Evolutionary conservation across 1,139 yeast genomes (phyloP), one percentile per base, ranked within the genome.

Genomic region (Lodderomyces theae): DNA sequence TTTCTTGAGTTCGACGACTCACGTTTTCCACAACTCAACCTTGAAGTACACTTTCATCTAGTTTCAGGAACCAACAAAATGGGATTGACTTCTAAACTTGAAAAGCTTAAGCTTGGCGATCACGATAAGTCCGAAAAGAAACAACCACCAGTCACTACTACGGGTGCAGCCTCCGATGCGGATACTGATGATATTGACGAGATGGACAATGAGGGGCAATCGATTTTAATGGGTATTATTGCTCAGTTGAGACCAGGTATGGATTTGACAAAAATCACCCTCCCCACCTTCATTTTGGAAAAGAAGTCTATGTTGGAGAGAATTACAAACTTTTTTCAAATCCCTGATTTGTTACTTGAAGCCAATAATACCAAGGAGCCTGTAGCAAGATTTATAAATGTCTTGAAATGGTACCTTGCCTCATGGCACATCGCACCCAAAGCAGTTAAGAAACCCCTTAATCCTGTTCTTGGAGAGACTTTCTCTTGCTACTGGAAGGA

Each of bases 381-480:
- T 1, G 56, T 83, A 24, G 68, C 78, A 43, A 73, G 98, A 47
- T 90, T 92, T 54, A 59, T 87, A 7, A 64, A 77, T 36, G 81
- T 92, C 8, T 80, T 86, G 33, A 80, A 82, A 53, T 92, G 96
- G 96, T 92, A 90, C 58, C 71, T 92, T 58, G 80, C 96, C 2
- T 89, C 95, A 37, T 92, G 97, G 97, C 97, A 92, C 57, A 90
- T 92, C 57, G 94, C 97, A 1, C 98, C 98, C 18, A 92, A 90
- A 58, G 98, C 97, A 1, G 98, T 92, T 10, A 92, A 94, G 61
- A 92, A 92, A 63, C 98, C 98, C 0, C 71, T 92, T 53, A 92
- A 92, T 55, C 98, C 98, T 1, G 89, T 94, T 5, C 63, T 92
- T 23, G 97, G 97, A 22, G 98, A 92, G 59, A 75, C 83, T 51